Evolutionary conservation across 768 basidiomycete species (phyloP).

Genomic region (Tylopilus cervinicoccineus): DNA sequence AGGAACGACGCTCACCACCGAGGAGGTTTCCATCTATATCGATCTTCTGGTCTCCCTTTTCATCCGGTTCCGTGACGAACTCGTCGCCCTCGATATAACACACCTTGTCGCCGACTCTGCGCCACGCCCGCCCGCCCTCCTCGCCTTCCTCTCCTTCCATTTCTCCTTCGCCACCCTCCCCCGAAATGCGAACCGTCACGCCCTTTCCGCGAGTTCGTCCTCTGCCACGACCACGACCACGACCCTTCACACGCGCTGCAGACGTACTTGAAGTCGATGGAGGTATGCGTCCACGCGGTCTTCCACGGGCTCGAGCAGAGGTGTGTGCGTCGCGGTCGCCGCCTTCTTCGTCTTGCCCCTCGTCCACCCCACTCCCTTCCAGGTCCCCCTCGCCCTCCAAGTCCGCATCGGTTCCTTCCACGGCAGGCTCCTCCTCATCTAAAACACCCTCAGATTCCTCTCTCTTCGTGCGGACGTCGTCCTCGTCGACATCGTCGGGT

Average conservation of each 20-base stretch:
- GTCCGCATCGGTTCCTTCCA: constrained; percentile 25
- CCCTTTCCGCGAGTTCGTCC: constrained; percentile 37
- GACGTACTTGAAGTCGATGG: constrained; percentile 28
- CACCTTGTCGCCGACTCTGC: constrained; percentile 67
- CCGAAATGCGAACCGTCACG: constrained; percentile 22
- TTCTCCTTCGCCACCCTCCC: constrained; percentile 37
- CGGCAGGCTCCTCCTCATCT: constrained; percentile 30
- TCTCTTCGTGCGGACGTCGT: constrained; percentile 25
- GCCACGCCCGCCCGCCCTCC: constrained; percentile 59
- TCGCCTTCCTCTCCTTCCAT: constrained; percentile 38
- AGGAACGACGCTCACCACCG: constrained; percentile 55
- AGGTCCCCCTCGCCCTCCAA: constrained; percentile 28
- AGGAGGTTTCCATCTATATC: constrained; percentile 79
- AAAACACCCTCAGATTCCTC: constrained; percentile 29
- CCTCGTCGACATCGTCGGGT: constrained; percentile 20
- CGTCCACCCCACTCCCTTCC: constrained; percentile 30
- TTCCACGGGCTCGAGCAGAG: constrained; percentile 33
- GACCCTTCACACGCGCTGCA: constrained; percentile 28
- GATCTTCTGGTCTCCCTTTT: constrained; percentile 89
- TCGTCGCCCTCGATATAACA: constrained; percentile 88
- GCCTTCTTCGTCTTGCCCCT: constrained; percentile 29
- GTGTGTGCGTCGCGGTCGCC: constrained; percentile 34
- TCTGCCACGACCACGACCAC: constrained; percentile 40
- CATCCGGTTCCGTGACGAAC: constrained; percentile 76
- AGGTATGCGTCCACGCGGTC: constrained; percentile 38